Conservation (phyloP, 495 filamentous ascomycete species). For the Hypoxylon fragiforme region DNA sequence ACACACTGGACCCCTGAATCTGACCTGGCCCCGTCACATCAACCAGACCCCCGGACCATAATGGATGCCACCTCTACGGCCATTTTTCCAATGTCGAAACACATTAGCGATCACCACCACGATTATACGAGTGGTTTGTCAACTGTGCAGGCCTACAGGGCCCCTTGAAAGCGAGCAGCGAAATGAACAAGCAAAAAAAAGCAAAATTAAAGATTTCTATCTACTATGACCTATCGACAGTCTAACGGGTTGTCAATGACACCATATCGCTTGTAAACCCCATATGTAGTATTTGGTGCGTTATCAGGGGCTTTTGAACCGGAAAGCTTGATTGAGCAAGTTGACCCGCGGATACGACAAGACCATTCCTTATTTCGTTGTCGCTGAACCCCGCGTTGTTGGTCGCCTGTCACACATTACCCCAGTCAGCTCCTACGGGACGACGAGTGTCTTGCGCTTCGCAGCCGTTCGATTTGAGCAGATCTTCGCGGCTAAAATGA, state of each 20-base stretch:
- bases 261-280: constrained; percentile 26
- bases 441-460: constrained; percentile 23
- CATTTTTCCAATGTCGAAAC: constrained; percentile 21
- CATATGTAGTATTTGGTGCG: constrained; percentile 29
- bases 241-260: constrained; percentile 16
- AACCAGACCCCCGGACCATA: constrained; percentile 10
- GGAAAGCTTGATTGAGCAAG: constrained; percentile 33
- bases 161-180: constrained; percentile 4
- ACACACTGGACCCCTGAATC: constrained; percentile 25
- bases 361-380: constrained; percentile 10
- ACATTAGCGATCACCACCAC: constrained; percentile 13
- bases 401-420: constrained; percentile 15
- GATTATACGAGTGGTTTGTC: constrained; percentile 9
- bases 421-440: constrained; percentile 8
- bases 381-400: constrained; percentile 24
- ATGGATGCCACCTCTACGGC: constrained; percentile 11
- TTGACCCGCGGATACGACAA: constrained; percentile 30
- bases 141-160: constrained; percentile 12
- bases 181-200: constrained; percentile 1
- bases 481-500: constrained; percentile 32
- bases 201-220: constrained; percentile 1
- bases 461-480: constrained; percentile 19
- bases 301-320: constrained; percentile 18
- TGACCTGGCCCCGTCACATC: constrained; percentile 18
- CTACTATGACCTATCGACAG: constrained; percentile 9